A percentile compares a stretch with the other conserved stretches of the same genome.
phyloP scores from a whole-genome alignment of 805 yeast genomes.

The Lachancea lanzarotensis region DNA sequence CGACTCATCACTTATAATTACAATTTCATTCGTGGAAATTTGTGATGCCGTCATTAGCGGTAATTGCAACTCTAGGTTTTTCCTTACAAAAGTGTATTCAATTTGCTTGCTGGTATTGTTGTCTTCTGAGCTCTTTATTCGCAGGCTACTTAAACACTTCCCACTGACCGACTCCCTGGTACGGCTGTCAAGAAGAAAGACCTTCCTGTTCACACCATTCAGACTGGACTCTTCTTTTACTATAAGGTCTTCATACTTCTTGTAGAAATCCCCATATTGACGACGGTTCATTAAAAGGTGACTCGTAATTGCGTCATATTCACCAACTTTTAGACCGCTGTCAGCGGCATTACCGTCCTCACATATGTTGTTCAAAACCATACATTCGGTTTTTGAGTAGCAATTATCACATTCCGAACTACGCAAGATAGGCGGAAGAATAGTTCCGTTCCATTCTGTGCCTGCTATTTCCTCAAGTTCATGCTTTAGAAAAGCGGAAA shows the following conservation, averaged over 20 bases:
- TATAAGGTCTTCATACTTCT: conserved; percentile 67
- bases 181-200: conserved; percentile 47
- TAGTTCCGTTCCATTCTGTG: conserved; percentile 18
- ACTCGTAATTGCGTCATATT: conserved; percentile 43
- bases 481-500: conserved; percentile 53
- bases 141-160: conserved; percentile 47
- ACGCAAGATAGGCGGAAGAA: conserved; percentile 48
- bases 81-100: conserved; percentile 46
- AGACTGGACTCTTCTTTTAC: conserved; percentile 65
- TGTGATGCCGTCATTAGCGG: conserved; percentile 37
- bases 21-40: conserved; percentile 50
- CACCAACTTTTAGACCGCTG: conserved; percentile 46
- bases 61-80: conserved; percentile 5
- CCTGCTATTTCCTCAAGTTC: conserved; percentile 23
- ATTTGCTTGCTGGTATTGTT: conserved; percentile 26
- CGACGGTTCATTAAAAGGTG: conserved; percentile 36
- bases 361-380: conserved; percentile 52
- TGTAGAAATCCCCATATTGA: conserved; percentile 49
- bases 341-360: conserved; percentile 53
- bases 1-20: conserved; percentile 69
- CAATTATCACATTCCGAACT: conserved; percentile 59
- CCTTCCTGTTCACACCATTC: conserved; percentile 46
- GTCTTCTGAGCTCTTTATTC: conserved; percentile 30
- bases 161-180: conserved; percentile 60
- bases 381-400: conserved; percentile 48